These are phyloP conservation scores for Parachaetomium inaequale DNA, from an alignment of 495 filamentous ascomycete genomes.

Conservation along the genomic window DNA sequence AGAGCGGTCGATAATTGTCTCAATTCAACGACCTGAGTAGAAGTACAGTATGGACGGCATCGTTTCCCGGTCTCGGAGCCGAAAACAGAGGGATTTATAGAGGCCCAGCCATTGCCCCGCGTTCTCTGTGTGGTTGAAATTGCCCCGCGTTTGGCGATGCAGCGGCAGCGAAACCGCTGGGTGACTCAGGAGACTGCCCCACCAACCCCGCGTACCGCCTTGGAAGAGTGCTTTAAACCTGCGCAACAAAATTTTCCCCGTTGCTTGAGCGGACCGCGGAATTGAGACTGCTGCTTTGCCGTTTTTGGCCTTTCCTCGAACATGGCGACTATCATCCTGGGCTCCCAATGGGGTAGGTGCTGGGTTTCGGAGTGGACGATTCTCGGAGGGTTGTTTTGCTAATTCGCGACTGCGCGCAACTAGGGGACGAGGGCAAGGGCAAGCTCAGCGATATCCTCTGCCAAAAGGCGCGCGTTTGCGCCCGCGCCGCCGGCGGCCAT, in stretches of 20 bases:
- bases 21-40: too few species aligned
- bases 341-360: conserved; percentile 33
- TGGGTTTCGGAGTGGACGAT: not conserved
- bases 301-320: conserved; percentile 18
- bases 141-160: conserved; percentile 11
- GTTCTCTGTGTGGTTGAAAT: not conserved
- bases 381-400: conserved; percentile 10
- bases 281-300: conserved; percentile 9
- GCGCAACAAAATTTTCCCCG: conserved; percentile 17
- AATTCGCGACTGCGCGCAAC: conserved; percentile 11
- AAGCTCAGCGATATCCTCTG: conserved; percentile 41
- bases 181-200: conserved; percentile 17
- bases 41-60: too few species aligned
- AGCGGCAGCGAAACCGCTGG: not conserved
- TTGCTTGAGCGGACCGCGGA: conserved; percentile 9
- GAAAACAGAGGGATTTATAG: not conserved
- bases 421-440: conserved; percentile 54
- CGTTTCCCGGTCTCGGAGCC: conserved; percentile 8
- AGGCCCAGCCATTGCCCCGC: conserved; percentile 1
- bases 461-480: conserved; percentile 39
- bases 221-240: conserved; percentile 10
- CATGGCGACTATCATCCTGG: conserved; percentile 34
- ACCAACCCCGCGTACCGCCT: conserved; percentile 14
- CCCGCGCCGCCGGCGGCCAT: conserved; percentile 36
- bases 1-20: not conserved